Base-by-base conservation (phyloP, 1,284 basidiomycete genomes). In the Ganoderma lingzhi region DNA sequence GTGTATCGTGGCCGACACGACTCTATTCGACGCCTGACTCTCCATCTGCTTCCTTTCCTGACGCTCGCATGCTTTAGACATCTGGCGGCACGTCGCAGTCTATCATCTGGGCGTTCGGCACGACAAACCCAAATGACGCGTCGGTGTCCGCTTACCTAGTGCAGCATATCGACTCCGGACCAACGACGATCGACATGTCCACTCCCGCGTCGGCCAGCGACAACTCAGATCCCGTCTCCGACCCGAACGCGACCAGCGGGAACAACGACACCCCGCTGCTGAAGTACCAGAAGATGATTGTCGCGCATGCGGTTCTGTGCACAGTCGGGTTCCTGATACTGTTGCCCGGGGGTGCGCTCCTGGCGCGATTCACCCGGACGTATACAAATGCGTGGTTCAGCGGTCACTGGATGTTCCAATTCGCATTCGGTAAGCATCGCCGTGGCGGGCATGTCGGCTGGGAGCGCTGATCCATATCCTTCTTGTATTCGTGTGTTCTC, bases 81-180 rank as follows among this genome's bases (percentile, higher is more conserved):
- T 70, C 68, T 56, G 70, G 68, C 23, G 62, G 56, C 39, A 64
- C 69, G n/a, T 45, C 64, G n/a, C 78, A 79, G 39, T 61, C 72
- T 28, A 66, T 84, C 64, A 83, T 85, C 62, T 85, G 82, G 82
- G 83, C 84, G 9, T 81, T 80, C 71, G 76, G 79, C 15, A 71
- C 63, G 9, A 75, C 68, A 3, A 81, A 81, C 63, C 84, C 84
- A 1, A 70, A 65, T 28, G 68, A 69, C 17, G 67, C 74, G 4
- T 74, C 78, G 1, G 68, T 68, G 0, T 70, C 75, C 61, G 82
- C 83, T 2, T 75, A 58, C 4, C 73, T 85, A 48, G 45, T 71
- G 8, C 78, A 82, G 71, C 84, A 85, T 70, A 55, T 78, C 53
- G 74, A 75, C 9, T 78, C 77, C 12, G 81, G 82, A 2, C 71